Evolutionary conservation across 1,139 yeast species (phyloP).

Genomic region (Pichia sp.): DNA sequence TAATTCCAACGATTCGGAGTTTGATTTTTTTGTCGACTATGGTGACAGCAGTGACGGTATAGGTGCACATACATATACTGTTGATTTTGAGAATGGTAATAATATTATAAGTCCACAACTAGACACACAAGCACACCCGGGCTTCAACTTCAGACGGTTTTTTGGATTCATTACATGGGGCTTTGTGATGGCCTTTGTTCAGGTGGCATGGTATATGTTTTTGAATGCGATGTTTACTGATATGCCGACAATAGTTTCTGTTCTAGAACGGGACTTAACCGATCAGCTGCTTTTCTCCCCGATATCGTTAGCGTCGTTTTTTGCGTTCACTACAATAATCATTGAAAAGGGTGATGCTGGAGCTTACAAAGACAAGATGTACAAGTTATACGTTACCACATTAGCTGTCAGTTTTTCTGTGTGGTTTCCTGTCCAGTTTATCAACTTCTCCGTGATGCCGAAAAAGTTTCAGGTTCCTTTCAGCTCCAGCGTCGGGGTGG

Average conservation of each 20-base stretch:
- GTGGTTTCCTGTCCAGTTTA: slow-evolving; percentile 95
- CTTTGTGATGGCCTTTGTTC: slow-evolving; percentile 71
- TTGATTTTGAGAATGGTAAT: slow-evolving; percentile 1
- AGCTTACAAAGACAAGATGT: slow-evolving; percentile 60
- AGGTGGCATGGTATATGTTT: slow-evolving; percentile 84
- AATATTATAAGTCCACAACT: background rate
- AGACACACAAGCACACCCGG: slow-evolving; percentile 8
- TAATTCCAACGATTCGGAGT: slow-evolving; percentile 15
- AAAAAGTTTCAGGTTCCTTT: slow-evolving; percentile 83
- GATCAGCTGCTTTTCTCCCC: slow-evolving; percentile 93
- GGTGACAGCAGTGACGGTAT: slow-evolving; percentile 29
- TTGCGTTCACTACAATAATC: slow-evolving; percentile 77
- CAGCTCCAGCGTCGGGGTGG: slow-evolving; percentile 80
- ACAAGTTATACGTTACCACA: slow-evolving; percentile 67
- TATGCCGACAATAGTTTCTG: slow-evolving; percentile 79
- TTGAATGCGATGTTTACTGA: slow-evolving; percentile 71
- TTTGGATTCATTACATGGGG: slow-evolving; percentile 90
- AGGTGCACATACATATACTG: slow-evolving; percentile 8
- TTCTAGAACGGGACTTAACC: slow-evolving; percentile 77
- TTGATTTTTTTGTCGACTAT: slow-evolving; percentile 31
- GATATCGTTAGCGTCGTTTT: slow-evolving; percentile 71
- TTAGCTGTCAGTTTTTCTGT: slow-evolving; percentile 73
- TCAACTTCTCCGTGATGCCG: slow-evolving; percentile 81
- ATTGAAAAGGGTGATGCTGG: slow-evolving; percentile 70
- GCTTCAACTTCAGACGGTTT: slow-evolving; percentile 64